Evolutionary conservation across 192 early-diverging fungal species (phyloP).

Genomic region (Pilaira anomala): DNA sequence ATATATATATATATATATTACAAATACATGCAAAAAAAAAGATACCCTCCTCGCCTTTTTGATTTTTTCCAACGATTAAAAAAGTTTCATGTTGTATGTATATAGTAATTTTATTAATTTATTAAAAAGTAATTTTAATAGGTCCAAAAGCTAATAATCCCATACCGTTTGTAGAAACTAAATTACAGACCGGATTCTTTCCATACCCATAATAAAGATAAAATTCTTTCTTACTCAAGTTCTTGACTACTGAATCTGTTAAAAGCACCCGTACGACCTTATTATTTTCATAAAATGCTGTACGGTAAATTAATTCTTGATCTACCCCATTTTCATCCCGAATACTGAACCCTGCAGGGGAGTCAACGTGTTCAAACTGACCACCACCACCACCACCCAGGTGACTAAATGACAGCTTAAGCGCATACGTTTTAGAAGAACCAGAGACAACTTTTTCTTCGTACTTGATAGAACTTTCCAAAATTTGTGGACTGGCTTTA

Average conservation of each 20-base stretch:
- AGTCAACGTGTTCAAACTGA: neutral
- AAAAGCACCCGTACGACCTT: neutral
- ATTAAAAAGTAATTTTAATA: neutral
- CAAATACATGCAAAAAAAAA: no score
- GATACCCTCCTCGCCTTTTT: no score
- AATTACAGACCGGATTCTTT: slow-evolving; percentile 12
- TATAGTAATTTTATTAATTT: neutral
- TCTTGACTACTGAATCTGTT: neutral
- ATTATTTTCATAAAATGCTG: neutral
- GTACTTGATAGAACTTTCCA: neutral
- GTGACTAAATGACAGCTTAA: neutral
- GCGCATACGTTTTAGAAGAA: neutral
- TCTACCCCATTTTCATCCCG: neutral
- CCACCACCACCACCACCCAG: no score
- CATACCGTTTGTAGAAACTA: neutral
- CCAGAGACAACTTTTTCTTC: neutral
- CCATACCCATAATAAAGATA: slow-evolving; percentile 19
- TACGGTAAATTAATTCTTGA: neutral
- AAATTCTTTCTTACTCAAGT: neutral
- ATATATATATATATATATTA: no score
- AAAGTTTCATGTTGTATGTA: no score
- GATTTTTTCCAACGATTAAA: no score
- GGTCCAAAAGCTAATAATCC: slow-evolving; percentile 1
- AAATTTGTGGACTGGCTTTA: neutral
- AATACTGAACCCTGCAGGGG: neutral